These are phyloP conservation scores for Mycena kentingensis DNA, from an alignment of 768 basidiomycete genomes.

Conservation along the genomic window DNA sequence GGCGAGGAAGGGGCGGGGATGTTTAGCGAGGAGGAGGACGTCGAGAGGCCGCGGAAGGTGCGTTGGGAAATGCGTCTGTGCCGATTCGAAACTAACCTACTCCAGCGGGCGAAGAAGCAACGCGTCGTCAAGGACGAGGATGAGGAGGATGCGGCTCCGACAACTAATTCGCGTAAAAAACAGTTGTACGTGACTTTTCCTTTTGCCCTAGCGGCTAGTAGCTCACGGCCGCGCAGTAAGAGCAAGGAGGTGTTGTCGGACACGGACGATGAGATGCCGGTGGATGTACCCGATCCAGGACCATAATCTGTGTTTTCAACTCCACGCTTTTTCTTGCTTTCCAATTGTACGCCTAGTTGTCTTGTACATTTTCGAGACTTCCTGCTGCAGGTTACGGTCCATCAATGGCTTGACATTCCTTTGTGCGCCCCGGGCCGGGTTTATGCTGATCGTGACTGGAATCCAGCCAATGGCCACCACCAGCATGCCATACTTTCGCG, in stretches of 20 bases:
- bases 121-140: constrained; percentile 80
- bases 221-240: constrained; percentile 54
- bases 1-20: constrained; percentile 64
- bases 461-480: no score
- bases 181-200: constrained; percentile 57
- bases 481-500: no score
- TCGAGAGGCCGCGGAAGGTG: constrained; percentile 74
- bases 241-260: constrained; percentile 87
- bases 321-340: no score
- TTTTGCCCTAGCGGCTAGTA: background rate
- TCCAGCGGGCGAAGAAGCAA: constrained; percentile 62
- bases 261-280: constrained; percentile 80
- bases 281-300: background rate
- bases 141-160: constrained; percentile 60
- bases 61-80: constrained; percentile 12
- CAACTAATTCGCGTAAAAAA: constrained; percentile 66
- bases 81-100: background rate
- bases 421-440: no score
- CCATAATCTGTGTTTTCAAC: no score
- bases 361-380: no score
- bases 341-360: no score
- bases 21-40: constrained; percentile 74
- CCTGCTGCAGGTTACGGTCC: no score
- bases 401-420: no score
- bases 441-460: no score